Evolutionary conservation across 805 yeast genomes (phyloP), one percentile per base, ranked within the genome.

Genomic region (Metschnikowia shivogae): DNA sequence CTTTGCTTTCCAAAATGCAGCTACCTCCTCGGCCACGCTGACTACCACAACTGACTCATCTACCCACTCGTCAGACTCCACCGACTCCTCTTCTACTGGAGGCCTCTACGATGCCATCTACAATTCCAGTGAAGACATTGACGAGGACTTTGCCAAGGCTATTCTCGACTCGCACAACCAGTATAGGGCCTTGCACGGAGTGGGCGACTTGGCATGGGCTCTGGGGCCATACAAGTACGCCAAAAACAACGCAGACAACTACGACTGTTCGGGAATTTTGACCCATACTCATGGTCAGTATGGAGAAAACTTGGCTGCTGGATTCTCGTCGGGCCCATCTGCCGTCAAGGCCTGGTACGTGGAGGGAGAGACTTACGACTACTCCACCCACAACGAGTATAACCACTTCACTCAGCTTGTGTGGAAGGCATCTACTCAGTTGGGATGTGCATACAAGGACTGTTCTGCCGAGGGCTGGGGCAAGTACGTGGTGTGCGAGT

Each of bases 221-320:
- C 42, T 40, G 14, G 61, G 53, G n/a, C 59, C 67, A 4, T 66
- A 63, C 56, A 47, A 55, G 35, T 67, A 65, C 46, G 71, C 72
- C 6, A 53, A 63, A 43, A 58, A 58, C 38, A 56, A 62, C 36
- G 72, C 72, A 12, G 61, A 65, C 45, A 57, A 52, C 43, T 66
- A 66, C 52, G 69, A 64, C 44, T 67, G 72, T 50, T 64, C 69
- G 2, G 72, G 72, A 36, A 42, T 44, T 27, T 63, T 70, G 49
- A 52, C 50, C 17, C 74, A 70, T 53, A 61, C 73, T 10, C 70
- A 68, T 44, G 72, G 72, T 42, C 44, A 49, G 28, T 70, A 58
- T 49, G 76, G 76, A 51, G 75, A 71, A 52, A 71, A 66, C 50
- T 59, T 67, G 47, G 71, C 70, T 11, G 68, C 67, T 14, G 72